Base-by-base conservation (phyloP, 768 basidiomycete species). In the Leccinellum luteum region DNA sequence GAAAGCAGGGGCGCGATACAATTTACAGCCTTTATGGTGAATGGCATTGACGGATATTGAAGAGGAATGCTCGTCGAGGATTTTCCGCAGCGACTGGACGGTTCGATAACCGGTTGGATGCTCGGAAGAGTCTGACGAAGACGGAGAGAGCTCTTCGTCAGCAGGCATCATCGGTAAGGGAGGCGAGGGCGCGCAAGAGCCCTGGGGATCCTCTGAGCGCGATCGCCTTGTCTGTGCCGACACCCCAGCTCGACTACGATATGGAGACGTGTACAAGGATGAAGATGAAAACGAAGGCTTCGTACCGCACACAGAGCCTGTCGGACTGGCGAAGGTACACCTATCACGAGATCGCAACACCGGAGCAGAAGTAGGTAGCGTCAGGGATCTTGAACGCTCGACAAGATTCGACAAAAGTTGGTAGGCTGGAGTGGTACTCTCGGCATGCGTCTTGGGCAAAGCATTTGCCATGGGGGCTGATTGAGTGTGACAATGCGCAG, bases 21-120 rank as follows among this genome's bases (percentile, higher is more conserved):
- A n/a, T 45, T 57, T 67, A 15, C 34, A 17, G 38, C 54, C 34
- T 41, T 62, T 67, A 12, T 52, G 59, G n/a, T 32, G 51, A 23
- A 63, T 7, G 17, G 62, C 51, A 34, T 68, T 59, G 13, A 66
- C 45, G 17, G 73, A 65, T 27, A 54, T 65, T 8, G 73, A 73
- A 13, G 85, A 78, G 56, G 67, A 61, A 38, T 76, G 67, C 1
- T 80, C 77, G 59, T 84, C 82, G 13, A 91, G 79, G 57, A 91
- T 91, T 66, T 84, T 87, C 57, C 89, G 83, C 23, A 91, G 76
- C 27, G 81, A 84, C 57, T 81, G 76, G 23, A 91, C 76, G 2
- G 89, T 87, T 56, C 77, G 84, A 63, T 85, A 86, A 3, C 84
- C 84, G 27, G 69, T 74, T 10, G 71, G 69, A 15, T 79, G 75